Evolutionary conservation across 2,329 filamentous ascomycete genomes (phyloP).

Genomic region (Xylariaceae sp.): DNA sequence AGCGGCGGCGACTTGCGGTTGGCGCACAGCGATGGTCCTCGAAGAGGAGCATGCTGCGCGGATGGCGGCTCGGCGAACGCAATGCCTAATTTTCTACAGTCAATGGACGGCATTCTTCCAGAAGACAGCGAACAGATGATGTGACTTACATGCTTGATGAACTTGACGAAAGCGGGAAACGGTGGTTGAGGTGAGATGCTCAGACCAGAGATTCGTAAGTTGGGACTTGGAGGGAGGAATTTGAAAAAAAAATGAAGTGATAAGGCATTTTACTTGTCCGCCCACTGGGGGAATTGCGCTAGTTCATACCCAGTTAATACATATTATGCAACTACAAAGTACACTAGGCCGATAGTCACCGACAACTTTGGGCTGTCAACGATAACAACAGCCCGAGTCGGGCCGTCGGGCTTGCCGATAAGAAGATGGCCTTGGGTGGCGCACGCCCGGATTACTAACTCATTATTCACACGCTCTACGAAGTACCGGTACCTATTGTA

Average conservation of each 20-base stretch:
- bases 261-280: not conserved
- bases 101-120: conserved; percentile 7
- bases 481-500: too few relatives aligned
- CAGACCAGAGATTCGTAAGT: not conserved
- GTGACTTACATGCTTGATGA: conserved; percentile 24
- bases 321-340: too few relatives aligned
- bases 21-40: conserved; percentile 26
- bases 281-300: too few relatives aligned
- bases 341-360: too few relatives aligned
- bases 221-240: not conserved
- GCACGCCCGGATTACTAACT: too few relatives aligned
- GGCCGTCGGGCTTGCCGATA: too few relatives aligned
- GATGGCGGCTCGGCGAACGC: conserved; percentile 32
- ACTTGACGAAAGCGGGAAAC: not conserved
- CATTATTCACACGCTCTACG: too few relatives aligned
- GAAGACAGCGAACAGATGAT: not conserved
- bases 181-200: not conserved
- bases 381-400: too few relatives aligned
- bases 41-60: conserved; percentile 32
- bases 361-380: too few relatives aligned
- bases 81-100: conserved; percentile 29
- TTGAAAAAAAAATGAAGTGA: conserved; percentile 6
- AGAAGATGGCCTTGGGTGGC: too few relatives aligned
- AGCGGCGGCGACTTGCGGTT: conserved; percentile 30
- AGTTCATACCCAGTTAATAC: too few relatives aligned